A percentile compares a stretch with the other conserved stretches of the same genome.
These are phyloP conservation scores for Aureobasidium pullulans DNA, from an alignment of 2,329 filamentous ascomycete species.

Conservation along the genomic window DNA sequence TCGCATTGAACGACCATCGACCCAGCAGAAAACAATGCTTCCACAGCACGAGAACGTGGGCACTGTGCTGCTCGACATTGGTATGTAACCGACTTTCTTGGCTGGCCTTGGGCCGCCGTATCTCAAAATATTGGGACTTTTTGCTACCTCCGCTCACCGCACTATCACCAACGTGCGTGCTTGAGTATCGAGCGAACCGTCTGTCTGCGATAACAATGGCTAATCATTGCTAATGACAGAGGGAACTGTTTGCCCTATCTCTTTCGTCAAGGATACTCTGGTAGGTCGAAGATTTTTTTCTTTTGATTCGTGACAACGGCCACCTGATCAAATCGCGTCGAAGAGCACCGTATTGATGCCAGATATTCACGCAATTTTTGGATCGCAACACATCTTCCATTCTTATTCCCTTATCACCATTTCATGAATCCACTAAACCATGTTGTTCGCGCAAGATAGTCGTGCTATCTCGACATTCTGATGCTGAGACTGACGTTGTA, in stretches of 20 bases:
- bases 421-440: not conserved
- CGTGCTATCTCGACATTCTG: constrained; percentile 3
- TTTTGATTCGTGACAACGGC: not conserved
- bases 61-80: constrained; percentile 32
- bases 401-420: not conserved
- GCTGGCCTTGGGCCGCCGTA: not conserved
- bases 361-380: not conserved
- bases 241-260: constrained; percentile 76
- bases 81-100: constrained; percentile 19
- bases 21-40: not conserved
- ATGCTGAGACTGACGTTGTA: constrained; percentile 1
- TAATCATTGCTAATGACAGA: constrained; percentile 42
- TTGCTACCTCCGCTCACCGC: not conserved
- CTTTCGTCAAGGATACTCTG: constrained; percentile 75
- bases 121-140: not conserved
- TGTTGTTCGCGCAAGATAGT: not conserved
- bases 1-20: not conserved
- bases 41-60: constrained; percentile 24
- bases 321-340: constrained; percentile 4
- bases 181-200: not conserved
- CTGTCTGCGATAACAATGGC: not conserved
- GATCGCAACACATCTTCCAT: not conserved
- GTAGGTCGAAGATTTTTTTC: constrained; percentile 46
- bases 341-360: not conserved
- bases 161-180: not conserved